Evolutionary conservation across 257 asterid species (phyloP), one percentile per base, ranked within the genome.

Genomic region (Solanum appendiculatum): DNA sequence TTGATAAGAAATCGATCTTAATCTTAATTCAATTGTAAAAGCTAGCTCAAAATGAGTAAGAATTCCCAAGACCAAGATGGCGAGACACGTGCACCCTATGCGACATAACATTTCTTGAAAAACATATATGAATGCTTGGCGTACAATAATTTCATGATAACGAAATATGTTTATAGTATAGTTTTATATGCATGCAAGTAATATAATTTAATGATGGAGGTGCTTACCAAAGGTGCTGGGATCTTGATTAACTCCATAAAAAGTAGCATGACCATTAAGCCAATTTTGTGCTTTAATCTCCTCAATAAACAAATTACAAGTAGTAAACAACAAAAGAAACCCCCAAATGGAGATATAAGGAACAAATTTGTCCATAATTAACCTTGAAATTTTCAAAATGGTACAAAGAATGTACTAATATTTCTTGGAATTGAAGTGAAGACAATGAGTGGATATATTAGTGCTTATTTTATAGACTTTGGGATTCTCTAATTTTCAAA

Each of bases 221-320:
- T 58, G 23, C 93, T 85, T 90, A 94, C 95, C 95, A 77, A 93
- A 93, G n/a, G 94, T 92, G 86, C 89, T 88, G 0, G 95, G 98
- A 87, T 93, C 92, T 87, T 94, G 94, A 86, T 92, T 91, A 5
- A 86, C 93, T 5, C 95, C 98, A 56, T 94, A 93, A 87, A 91
- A 93, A 25, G 98, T 93, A 85, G 98, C 98, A 6, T 74, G 94
- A 88, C 93, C 96, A 87, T 82, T 89, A 12, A 92, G 40, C 95
- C 96, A 93, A 72, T 89, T 87, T 83, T 87, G 93, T 20, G 89
- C 91, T 29, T 85, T 85, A 27, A 73, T 83, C 77, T 88, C 92
- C 87, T 86, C 86, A 21, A 88, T 81, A 77, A 90, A 4, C 87
- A 86, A 73, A 72, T 33, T 70, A 88, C 81, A 40, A 87, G 84